Evolutionary conservation across 139 green algal genomes (phyloP).

Genomic region (Chlorella vulgaris): DNA sequence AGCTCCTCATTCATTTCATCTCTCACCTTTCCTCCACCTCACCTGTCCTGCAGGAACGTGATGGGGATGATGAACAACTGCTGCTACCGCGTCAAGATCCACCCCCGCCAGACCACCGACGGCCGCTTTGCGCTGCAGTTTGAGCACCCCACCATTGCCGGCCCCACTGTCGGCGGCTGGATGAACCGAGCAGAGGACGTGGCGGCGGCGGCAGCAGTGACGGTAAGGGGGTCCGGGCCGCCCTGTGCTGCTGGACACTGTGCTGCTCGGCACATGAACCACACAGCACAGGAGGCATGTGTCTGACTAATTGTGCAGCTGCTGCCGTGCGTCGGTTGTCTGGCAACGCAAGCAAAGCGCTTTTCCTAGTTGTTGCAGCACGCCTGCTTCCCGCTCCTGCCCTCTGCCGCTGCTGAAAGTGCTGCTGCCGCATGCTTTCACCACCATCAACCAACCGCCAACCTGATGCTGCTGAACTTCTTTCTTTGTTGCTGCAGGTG

Average conservation of each 20-base stretch:
- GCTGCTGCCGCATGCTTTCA: no score
- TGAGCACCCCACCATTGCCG: slow-evolving; percentile 77
- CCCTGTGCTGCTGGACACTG: not conserved
- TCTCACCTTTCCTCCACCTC: not conserved
- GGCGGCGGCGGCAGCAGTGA: not conserved
- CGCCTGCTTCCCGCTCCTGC: not conserved
- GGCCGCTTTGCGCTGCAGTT: slow-evolving; percentile 63
- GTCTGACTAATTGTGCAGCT: no score
- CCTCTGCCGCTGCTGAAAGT: no score
- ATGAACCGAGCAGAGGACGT: slow-evolving; percentile 53
- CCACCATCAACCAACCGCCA: no score
- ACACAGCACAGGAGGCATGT: no score
- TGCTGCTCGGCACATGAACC: no score
- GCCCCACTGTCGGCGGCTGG: slow-evolving; percentile 59
- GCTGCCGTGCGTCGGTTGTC: no score
- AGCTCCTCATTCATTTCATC: no score
- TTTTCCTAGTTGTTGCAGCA: not conserved
- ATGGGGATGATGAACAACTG: slow-evolving; percentile 99
- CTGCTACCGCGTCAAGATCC: slow-evolving; percentile 63
- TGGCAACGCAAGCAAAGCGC: no score
- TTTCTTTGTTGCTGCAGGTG: not conserved
- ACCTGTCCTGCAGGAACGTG: slow-evolving; percentile 90
- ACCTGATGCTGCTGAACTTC: not conserved
- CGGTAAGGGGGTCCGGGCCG: not conserved
- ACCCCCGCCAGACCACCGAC: slow-evolving; percentile 12